phyloP scores from a whole-genome alignment of 1,284 basidiomycete species.

The Naganishia sp. region DNA sequence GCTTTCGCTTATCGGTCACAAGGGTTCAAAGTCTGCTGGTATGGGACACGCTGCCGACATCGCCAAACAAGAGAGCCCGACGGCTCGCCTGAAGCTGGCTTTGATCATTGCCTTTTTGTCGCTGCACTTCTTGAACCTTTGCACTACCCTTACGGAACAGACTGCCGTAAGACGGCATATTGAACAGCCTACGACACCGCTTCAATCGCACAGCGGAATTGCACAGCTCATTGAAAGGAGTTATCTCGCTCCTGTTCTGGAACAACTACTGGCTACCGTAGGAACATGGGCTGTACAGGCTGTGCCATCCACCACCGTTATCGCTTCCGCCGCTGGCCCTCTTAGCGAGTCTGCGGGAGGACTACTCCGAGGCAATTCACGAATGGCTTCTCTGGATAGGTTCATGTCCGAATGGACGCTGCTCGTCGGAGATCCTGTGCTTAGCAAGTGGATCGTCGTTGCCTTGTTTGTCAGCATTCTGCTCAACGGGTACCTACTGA shows the following conservation, averaged over 20 bases:
- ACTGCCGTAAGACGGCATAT: constrained; percentile 64
- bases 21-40: constrained; percentile 26
- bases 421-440: constrained; percentile 91
- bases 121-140: constrained; percentile 87
- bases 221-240: constrained; percentile 7
- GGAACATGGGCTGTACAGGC: constrained; percentile 19
- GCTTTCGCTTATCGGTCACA: constrained; percentile 26
- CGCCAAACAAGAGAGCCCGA: constrained; percentile 68
- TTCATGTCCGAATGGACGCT: constrained; percentile 93
- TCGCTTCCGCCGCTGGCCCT: constrained; percentile 29
- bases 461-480: constrained; percentile 82
- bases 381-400: constrained; percentile 66
- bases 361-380: constrained; percentile 33
- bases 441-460: constrained; percentile 94
- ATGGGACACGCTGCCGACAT: constrained; percentile 27
- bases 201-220: constrained; percentile 36
- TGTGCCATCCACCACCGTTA: constrained; percentile 16
- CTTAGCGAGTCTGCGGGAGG: not conserved
- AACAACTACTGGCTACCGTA: constrained; percentile 12
- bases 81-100: constrained; percentile 84
- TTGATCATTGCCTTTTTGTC: constrained; percentile 84
- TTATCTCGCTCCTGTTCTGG: constrained; percentile 9
- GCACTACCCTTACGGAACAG: constrained; percentile 82
- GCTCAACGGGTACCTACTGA: constrained; percentile 91
- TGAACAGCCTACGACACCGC: constrained; percentile 45